Conservation (phyloP, 2,329 filamentous ascomycete species). For the Diplodia mutila region DNA sequence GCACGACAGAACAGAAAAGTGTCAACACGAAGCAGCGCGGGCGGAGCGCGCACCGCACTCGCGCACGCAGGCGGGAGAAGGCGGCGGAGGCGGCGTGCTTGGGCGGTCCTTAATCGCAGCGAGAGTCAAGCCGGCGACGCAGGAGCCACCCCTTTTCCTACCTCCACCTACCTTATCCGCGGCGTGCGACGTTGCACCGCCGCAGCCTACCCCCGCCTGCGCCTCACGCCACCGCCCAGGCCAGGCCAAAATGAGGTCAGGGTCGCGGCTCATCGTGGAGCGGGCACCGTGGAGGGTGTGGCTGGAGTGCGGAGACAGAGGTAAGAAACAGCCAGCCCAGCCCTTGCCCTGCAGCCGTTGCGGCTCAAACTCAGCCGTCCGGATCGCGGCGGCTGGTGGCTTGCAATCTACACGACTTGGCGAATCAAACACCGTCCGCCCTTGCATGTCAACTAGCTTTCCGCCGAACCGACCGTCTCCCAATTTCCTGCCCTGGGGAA, state of each 20-base stretch:
- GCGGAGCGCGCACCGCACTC: too few species aligned
- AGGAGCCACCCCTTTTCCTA: conserved; percentile 7
- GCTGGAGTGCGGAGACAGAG: background rate
- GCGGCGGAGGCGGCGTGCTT: background rate
- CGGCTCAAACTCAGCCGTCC: background rate
- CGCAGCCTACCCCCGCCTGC: background rate
- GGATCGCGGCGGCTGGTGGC: background rate
- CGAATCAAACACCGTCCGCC: background rate
- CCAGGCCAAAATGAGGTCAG: background rate
- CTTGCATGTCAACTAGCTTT: background rate
- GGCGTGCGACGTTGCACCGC: background rate
- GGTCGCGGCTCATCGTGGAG: background rate
- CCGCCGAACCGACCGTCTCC: background rate
- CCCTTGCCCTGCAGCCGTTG: background rate
- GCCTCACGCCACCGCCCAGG: background rate
- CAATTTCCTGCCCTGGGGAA: background rate
- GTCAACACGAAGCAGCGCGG: background rate
- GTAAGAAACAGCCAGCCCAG: background rate
- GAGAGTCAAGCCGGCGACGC: background rate
- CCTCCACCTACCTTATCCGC: background rate
- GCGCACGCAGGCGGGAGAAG: background rate
- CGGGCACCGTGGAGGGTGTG: background rate
- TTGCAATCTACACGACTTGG: background rate
- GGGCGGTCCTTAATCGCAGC: background rate
- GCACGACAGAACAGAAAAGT: background rate